A percentile compares a stretch with the other conserved stretches of the same genome.
Evolutionary conservation across 768 basidiomycete genomes (phyloP).

Genomic region (Leccinum rimulosum): DNA sequence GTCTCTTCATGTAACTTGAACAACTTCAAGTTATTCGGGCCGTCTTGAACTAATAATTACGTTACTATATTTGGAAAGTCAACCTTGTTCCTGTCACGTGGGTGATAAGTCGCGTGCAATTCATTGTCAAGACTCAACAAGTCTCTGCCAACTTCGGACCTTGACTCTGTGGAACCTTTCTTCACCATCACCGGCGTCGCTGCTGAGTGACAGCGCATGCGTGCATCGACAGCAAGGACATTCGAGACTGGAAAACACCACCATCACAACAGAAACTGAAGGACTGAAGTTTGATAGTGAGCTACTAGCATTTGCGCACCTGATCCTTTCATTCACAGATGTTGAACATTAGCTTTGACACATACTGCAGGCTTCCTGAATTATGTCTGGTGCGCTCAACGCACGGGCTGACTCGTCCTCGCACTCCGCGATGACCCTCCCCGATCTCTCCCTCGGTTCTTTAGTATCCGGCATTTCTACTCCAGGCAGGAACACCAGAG

Average conservation of each 20-base stretch:
- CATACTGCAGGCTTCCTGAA: not conserved
- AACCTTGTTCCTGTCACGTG: not conserved
- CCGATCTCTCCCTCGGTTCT: constrained; percentile 63
- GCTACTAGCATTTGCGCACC: not conserved
- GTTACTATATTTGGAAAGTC: not conserved
- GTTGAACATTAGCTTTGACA: not conserved
- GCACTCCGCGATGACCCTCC: constrained; percentile 44
- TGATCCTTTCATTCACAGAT: not conserved
- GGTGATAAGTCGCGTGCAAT: not conserved
- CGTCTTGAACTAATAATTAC: no score
- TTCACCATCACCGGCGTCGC: not conserved
- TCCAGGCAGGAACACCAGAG: constrained; percentile 43
- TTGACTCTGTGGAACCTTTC: no score
- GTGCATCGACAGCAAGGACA: not conserved
- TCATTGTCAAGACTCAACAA: not conserved
- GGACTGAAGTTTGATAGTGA: constrained; percentile 3
- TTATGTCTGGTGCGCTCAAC: constrained; percentile 46
- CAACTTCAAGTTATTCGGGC: no score
- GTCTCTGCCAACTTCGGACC: no score
- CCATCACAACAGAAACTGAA: not conserved
- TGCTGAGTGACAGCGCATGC: not conserved
- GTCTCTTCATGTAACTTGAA: no score
- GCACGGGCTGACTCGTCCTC: constrained; percentile 39
- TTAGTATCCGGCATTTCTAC: constrained; percentile 53
- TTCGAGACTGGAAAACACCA: not conserved